Conservation (phyloP, 2,329 filamentous ascomycete genomes). For the Ceratocystiopsis minuta region DNA sequence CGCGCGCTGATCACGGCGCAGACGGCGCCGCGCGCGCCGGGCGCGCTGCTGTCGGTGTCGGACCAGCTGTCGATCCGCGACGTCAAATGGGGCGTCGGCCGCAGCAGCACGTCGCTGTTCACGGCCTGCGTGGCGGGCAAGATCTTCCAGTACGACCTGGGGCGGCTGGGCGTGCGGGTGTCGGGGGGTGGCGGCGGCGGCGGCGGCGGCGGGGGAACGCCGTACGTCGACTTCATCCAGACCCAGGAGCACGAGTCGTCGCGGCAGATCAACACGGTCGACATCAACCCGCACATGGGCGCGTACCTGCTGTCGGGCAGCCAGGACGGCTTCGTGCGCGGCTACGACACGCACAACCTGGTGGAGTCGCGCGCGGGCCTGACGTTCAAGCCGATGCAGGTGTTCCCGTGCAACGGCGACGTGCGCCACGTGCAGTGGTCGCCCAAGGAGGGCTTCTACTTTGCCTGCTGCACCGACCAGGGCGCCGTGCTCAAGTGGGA, state of each 20-base stretch:
- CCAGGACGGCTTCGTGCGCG: constrained; percentile 44
- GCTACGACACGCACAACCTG: constrained; percentile 38
- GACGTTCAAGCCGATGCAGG: constrained; percentile 29
- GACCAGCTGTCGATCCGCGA: constrained; percentile 48
- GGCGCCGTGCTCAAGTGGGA: constrained; percentile 48
- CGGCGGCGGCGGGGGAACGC: constrained; percentile 18
- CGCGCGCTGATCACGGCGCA: constrained; percentile 35
- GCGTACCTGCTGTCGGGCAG: constrained; percentile 43
- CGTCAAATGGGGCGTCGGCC: constrained; percentile 34
- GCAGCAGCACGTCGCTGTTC: constrained; percentile 35
- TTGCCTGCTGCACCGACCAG: constrained; percentile 46
- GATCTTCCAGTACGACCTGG: constrained; percentile 46
- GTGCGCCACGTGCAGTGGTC: constrained; percentile 50
- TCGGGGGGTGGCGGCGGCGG: constrained; percentile 19
- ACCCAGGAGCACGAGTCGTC: constrained; percentile 43
- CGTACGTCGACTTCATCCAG: constrained; percentile 32
- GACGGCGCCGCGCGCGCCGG: constrained; percentile 20
- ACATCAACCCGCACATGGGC: constrained; percentile 41
- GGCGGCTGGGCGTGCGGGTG: constrained; percentile 26
- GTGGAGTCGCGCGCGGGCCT: constrained; percentile 28
- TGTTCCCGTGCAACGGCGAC: constrained; percentile 38
- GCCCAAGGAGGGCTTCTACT: constrained; percentile 39
- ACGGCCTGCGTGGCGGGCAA: constrained; percentile 46
- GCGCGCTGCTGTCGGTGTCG: constrained; percentile 19
- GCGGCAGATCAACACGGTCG: constrained; percentile 44